phyloP scores from a whole-genome alignment of 2,329 filamentous ascomycete species.

The Knufia fluminis region DNA sequence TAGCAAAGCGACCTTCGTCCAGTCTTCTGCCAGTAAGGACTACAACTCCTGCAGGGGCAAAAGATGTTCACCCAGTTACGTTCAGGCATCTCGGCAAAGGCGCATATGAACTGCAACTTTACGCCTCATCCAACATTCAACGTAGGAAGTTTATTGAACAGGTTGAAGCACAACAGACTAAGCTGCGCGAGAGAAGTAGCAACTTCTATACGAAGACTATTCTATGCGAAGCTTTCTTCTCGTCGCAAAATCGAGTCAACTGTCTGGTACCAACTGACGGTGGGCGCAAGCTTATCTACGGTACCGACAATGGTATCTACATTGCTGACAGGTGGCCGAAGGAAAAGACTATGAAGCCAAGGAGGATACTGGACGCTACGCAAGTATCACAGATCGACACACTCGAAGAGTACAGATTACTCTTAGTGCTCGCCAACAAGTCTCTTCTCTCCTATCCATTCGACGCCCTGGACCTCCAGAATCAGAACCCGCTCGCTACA shows the following conservation, averaged over 20 bases:
- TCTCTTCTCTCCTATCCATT: constrained; percentile 82
- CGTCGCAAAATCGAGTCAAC: constrained; percentile 78
- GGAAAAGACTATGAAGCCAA: constrained; percentile 63
- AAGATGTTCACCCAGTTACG: constrained; percentile 86
- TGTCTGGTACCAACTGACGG: constrained; percentile 95
- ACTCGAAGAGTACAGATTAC: constrained; percentile 84
- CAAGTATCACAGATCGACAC: constrained; percentile 93
- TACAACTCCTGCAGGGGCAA: constrained; percentile 41
- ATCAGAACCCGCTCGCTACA: constrained; percentile 63
- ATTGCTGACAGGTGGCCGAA: constrained; percentile 84
- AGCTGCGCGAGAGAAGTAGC: constrained; percentile 62
- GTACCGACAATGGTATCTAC: constrained; percentile 89
- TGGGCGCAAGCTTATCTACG: constrained; percentile 86
- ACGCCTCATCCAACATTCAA: constrained; percentile 73
- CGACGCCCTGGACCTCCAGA: constrained; percentile 76
- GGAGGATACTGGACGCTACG: constrained; percentile 73
- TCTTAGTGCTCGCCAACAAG: constrained; percentile 88
- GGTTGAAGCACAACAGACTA: constrained; percentile 83
- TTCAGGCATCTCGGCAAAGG: constrained; percentile 94
- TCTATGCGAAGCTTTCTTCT: constrained; percentile 82
- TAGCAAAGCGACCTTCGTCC: constrained; percentile 78
- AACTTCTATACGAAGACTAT: constrained; percentile 61
- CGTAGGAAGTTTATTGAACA: constrained; percentile 96
- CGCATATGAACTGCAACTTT: constrained; percentile 86
- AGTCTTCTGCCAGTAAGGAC: constrained; percentile 62